Conservation (phyloP, 768 basidiomycete species). For the Clathrus columnatus region DNA sequence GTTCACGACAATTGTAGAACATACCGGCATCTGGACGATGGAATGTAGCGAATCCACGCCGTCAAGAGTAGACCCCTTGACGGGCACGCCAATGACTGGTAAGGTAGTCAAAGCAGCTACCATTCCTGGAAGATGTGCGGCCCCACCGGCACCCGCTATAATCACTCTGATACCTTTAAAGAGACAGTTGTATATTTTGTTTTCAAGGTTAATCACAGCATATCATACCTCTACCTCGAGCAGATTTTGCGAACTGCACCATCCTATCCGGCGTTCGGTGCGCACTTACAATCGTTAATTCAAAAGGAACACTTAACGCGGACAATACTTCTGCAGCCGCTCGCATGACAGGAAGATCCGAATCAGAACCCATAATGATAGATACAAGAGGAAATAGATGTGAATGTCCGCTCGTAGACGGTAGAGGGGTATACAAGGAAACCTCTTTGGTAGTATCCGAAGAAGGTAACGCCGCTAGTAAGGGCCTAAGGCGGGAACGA, state of each 20-base stretch:
- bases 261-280: constrained; percentile 89
- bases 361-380: constrained; percentile 98
- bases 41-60: constrained; percentile 96
- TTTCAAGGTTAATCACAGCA: too few species aligned
- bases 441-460: constrained; percentile 33
- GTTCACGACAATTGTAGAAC: constrained; percentile 22
- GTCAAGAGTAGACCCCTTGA: constrained; percentile 87
- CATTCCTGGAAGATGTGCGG: constrained; percentile 98
- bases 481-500: constrained; percentile 55
- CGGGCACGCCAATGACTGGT: constrained; percentile 94
- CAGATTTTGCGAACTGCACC: constrained; percentile 71
- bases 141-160: constrained; percentile 97
- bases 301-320: constrained; percentile 78
- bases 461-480: constrained; percentile 57
- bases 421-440: constrained; percentile 41
- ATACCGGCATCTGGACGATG: constrained; percentile 98
- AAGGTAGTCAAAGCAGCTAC: constrained; percentile 89
- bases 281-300: constrained; percentile 92
- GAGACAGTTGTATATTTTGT: constrained; percentile 21
- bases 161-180: constrained; percentile 41
- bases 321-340: constrained; percentile 81
- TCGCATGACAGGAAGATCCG: constrained; percentile 90
- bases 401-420: constrained; percentile 40
- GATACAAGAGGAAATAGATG: constrained; percentile 72
- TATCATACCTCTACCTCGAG: constrained; percentile 49